Conservation (phyloP, 2,329 filamentous ascomycete species). For the Plenodomus lindquistii region DNA sequence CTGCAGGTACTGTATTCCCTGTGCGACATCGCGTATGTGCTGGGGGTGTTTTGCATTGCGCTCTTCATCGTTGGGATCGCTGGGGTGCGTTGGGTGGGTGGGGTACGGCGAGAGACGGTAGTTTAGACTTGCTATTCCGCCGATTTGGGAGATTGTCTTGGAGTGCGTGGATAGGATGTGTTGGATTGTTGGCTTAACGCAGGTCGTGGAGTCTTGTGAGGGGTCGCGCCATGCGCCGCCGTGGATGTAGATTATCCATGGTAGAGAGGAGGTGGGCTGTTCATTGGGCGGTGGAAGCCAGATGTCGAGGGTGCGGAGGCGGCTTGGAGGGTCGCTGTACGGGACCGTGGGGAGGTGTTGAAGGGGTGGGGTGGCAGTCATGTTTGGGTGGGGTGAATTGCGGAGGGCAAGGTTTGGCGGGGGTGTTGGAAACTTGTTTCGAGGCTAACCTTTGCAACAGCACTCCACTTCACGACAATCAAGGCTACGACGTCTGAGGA, state of each 20-base stretch:
- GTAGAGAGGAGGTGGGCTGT: constrained; percentile 15
- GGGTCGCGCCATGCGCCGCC: constrained; percentile 57
- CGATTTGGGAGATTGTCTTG: constrained; percentile 44
- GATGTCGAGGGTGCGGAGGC: constrained; percentile 49
- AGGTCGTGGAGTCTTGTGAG: constrained; percentile 37
- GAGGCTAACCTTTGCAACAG: not conserved
- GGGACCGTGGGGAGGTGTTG: constrained; percentile 25
- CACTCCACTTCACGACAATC: not conserved
- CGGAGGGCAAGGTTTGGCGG: constrained; percentile 15
- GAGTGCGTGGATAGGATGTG: constrained; percentile 35
- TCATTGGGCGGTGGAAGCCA: constrained; percentile 45
- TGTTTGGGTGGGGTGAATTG: constrained; percentile 11
- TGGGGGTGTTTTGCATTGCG: constrained; percentile 61
- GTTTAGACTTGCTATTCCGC: constrained; percentile 66
- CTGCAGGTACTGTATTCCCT: constrained; percentile 57
- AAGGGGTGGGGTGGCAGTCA: constrained; percentile 19
- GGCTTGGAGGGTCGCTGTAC: constrained; percentile 30
- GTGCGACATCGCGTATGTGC: constrained; percentile 62
- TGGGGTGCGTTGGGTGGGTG: constrained; percentile 50
- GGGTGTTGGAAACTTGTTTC: constrained; percentile 4
- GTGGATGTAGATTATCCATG: constrained; percentile 52
- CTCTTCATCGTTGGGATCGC: constrained; percentile 50
- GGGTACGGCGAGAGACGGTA: constrained; percentile 64
- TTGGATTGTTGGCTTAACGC: constrained; percentile 43
- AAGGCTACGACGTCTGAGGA: not conserved